phyloP scores from a whole-genome alignment of 345 rosid genomes.

The Xanthoceras sorbifolium region DNA sequence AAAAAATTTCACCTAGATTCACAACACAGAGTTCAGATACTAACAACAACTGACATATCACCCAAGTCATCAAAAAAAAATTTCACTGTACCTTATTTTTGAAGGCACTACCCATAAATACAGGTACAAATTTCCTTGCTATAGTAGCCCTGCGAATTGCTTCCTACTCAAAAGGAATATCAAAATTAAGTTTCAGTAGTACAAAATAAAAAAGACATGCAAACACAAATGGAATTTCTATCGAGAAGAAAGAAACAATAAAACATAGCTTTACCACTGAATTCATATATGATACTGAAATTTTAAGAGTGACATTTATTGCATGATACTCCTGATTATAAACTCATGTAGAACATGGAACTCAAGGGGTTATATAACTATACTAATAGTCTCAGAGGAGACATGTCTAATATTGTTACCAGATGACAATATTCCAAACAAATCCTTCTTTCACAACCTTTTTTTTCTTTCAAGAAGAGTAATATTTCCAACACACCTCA shows the following conservation, averaged over 20 bases:
- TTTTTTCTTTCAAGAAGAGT: neutral
- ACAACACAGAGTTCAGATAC: neutral
- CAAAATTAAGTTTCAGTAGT: constrained; percentile 10
- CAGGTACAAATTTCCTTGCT: constrained; percentile 89
- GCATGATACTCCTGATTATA: neutral
- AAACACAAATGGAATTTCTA: neutral
- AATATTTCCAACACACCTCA: constrained; percentile 54
- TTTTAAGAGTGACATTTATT: neutral
- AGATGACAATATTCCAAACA: neutral
- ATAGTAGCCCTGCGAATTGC: constrained; percentile 96
- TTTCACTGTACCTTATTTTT: constrained; percentile 81
- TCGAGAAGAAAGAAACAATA: constrained; percentile 3
- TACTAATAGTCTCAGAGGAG: neutral
- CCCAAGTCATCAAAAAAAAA: neutral
- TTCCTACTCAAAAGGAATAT: constrained; percentile 48
- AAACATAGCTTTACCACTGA: neutral
- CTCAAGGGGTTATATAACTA: neutral
- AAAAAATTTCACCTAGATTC: neutral
- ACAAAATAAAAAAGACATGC: neutral
- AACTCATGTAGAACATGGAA: neutral
- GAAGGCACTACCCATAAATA: constrained; percentile 99
- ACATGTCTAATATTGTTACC: neutral
- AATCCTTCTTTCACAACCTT: constrained; percentile 10
- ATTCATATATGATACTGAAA: neutral
- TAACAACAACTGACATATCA: neutral